These are phyloP conservation scores for Blastobotrys attinorum DNA, from an alignment of 805 yeast species.

Conservation along the genomic window DNA sequence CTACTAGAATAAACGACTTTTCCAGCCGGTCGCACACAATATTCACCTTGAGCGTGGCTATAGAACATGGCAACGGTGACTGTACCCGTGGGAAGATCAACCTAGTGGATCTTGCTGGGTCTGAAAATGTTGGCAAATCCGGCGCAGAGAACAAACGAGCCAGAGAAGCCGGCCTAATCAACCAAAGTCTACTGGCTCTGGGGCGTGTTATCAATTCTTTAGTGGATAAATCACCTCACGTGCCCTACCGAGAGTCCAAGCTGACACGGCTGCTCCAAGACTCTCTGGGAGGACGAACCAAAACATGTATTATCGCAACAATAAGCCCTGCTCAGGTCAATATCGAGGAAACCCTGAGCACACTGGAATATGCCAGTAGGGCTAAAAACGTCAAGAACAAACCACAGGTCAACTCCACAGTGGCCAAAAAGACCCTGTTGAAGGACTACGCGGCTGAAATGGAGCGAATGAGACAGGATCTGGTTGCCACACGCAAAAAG, in stretches of 20 bases:
- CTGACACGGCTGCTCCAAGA: slow-evolving; percentile 72
- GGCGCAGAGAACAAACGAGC: slow-evolving; percentile 86
- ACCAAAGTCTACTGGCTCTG: slow-evolving; percentile 76
- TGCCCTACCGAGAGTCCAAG: slow-evolving; percentile 83
- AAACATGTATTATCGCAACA: slow-evolving; percentile 81
- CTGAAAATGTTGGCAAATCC: slow-evolving; percentile 79
- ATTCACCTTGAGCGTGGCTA: slow-evolving; percentile 53
- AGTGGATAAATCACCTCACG: slow-evolving; percentile 56
- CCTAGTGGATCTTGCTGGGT: slow-evolving; percentile 90
- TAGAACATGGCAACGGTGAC: slow-evolving; percentile 43
- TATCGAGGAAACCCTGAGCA: slow-evolving; percentile 75
- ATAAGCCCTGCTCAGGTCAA: slow-evolving; percentile 74
- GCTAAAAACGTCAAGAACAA: slow-evolving; percentile 74
- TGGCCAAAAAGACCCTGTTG: slow-evolving; percentile 46
- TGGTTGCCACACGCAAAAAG: slow-evolving; percentile 53
- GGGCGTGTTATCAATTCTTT: slow-evolving; percentile 81
- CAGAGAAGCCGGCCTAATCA: slow-evolving; percentile 88
- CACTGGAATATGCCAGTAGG: slow-evolving; percentile 79
- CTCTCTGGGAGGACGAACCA: slow-evolving; percentile 81
- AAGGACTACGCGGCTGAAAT: slow-evolving; percentile 48
- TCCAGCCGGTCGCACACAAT: slow-evolving; percentile 79
- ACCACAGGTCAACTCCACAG: slow-evolving; percentile 43
- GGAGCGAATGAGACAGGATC: slow-evolving; percentile 50
- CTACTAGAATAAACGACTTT: slow-evolving; percentile 67
- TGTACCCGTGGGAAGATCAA: slow-evolving; percentile 47